Evolutionary conservation across 495 filamentous ascomycete genomes (phyloP).

Genomic region (Neurospora sp.): DNA sequence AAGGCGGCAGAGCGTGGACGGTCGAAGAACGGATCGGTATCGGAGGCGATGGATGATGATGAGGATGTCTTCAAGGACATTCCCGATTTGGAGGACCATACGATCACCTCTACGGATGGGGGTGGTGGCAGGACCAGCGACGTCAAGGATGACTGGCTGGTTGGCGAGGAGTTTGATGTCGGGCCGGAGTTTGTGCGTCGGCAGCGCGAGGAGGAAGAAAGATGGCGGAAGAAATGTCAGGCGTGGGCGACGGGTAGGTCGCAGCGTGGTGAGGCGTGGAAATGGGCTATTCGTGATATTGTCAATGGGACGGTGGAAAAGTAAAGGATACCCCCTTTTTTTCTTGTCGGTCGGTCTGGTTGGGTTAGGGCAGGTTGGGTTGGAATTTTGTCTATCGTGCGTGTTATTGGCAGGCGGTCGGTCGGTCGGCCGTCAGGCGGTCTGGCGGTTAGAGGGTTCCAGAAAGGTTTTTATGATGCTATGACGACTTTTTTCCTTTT

Average conservation of each 20-base stretch:
- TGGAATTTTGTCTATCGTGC: neutral
- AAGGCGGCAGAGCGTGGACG: neutral
- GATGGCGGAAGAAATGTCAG: constrained; percentile 76
- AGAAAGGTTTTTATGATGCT: neutral
- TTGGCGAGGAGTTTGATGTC: constrained; percentile 95
- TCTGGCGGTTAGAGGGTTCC: neutral
- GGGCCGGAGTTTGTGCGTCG: constrained; percentile 86
- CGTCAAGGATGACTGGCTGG: constrained; percentile 66
- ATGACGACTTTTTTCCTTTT: neutral
- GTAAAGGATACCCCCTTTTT: neutral
- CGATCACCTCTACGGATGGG: constrained; percentile 29
- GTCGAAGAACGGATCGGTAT: constrained; percentile 13
- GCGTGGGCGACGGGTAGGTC: constrained; percentile 51
- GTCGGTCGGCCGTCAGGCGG: neutral
- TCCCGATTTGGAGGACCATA: constrained; percentile 41
- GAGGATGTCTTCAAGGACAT: constrained; percentile 47
- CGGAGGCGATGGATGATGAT: constrained; percentile 55
- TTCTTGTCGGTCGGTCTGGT: neutral
- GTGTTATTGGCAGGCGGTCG: neutral
- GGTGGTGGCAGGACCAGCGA: constrained; percentile 35
- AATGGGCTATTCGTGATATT: constrained; percentile 40
- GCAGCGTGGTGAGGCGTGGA: constrained; percentile 33
- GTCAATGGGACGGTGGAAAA: constrained; percentile 21
- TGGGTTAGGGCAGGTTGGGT: neutral
- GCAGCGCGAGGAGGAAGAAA: constrained; percentile 81